Base-by-base conservation (phyloP, 2,329 filamentous ascomycete species). In the Penicillium griseofulvum region DNA sequence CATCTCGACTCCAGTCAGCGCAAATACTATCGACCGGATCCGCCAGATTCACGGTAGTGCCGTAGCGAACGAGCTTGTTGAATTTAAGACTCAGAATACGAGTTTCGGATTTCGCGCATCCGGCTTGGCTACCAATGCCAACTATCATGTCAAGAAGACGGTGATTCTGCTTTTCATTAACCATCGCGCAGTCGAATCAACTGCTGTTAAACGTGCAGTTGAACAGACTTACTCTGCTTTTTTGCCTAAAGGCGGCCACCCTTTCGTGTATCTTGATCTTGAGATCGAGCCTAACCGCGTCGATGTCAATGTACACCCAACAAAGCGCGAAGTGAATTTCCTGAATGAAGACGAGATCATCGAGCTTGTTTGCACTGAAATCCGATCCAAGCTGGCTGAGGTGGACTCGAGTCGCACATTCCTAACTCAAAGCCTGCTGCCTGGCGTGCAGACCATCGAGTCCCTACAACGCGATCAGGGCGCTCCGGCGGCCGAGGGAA, bases 291-390 rank as follows among this genome's bases (percentile, higher is more conserved):
- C 94, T 1, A 85, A 88, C 26, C 83, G 93, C 50, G 91, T 99
- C 4, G 94, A 99, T 71, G 95, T 99, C 68, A 99, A 99, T 65
- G 89, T 99, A 0, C 94, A 99, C 72, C 94, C 94, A 0, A 99
- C 94, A 0, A 99, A 99, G 73, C 83, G 91, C 48, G 93, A 99
- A 70, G 94, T 99, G 19, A 94, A 97, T 68, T 97, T 99, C 65
- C 80, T 99, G 22, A 96, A 97, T 58, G 94, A 99, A 71, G 94
- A 99, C 60, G 94, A 99, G 65, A 96, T 99, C 43, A 88, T 94
- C 44, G 89, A 94, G 60, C 83, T 84, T 14, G 86, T 99, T 5
- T 97, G 92, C 75, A 84, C 87, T 57, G 84, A 89, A 50, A 88
- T 99, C 22, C 84, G 89, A 49, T 81, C 84, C 9, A 88, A 88